Base-by-base conservation (phyloP, 2,329 filamentous ascomycete genomes). In the Aureobasidium sp. region DNA sequence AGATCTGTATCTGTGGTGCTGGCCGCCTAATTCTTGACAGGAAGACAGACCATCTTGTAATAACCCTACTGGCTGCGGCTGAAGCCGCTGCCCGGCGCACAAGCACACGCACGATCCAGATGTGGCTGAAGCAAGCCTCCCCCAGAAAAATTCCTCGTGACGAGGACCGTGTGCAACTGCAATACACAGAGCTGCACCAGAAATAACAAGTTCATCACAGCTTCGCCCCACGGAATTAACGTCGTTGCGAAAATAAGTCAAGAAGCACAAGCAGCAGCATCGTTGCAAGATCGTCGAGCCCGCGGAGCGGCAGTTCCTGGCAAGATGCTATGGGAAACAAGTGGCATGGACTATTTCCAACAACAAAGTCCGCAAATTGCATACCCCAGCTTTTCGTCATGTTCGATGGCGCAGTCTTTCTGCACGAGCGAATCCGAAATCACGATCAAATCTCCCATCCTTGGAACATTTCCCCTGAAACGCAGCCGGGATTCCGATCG, bases 131-230 rank as follows among this genome's bases (percentile, higher is more conserved):
- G 22, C 25, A 45, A 57, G 41, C 39, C 53, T 34, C 41, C 53
- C 53, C 53, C 53, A 20, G 27, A 12, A 36, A 45, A 49, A 15
- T 42, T 7, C 51, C 25, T 25, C 37, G 25, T 55, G 20, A 55
- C 51, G 51, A 42, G 51, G 37, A 55, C 49, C 49, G 49, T 53
- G 49, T 53, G 17, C 34, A 29, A 41, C n/a, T 53, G 22, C 37
- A 25, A n/a, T 55, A 39, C 45, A n/a, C 45, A n/a, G 31, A n/a
- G 25, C 45, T 25, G 25, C 45, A 48, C 45, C 8, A 17, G 8
- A 29, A 42, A n/a, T 9, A 55, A 41, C 37, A 55, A 20, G 9
- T 14, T 5, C n/a, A 36, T 55, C 34, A 22, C 34, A 20, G 37
- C 51, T 42, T 39, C 22, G 22, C 25, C 51, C 14, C 34, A 25